These are phyloP conservation scores for Psidium guajava DNA, from an alignment of 345 rosid genomes.

Conservation along the genomic window DNA sequence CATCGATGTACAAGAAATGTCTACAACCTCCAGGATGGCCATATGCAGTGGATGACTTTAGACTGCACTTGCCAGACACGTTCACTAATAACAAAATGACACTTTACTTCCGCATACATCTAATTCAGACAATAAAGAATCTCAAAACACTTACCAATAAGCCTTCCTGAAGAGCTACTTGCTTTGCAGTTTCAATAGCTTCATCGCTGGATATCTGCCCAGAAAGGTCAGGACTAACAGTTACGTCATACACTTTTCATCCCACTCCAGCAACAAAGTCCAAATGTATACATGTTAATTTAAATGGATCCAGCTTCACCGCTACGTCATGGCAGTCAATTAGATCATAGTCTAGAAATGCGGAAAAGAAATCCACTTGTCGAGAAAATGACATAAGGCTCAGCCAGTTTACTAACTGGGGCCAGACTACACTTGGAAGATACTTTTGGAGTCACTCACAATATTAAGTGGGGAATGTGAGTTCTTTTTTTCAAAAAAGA, in stretches of 20 bases:
- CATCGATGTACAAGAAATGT: not conserved
- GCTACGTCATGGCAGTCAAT: not conserved
- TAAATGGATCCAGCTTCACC: not conserved
- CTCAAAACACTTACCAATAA: slow-evolving; percentile 58
- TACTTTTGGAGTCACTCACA: not conserved
- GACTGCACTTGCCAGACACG: not conserved
- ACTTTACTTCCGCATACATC: not conserved
- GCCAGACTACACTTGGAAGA: not conserved
- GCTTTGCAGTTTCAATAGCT: slow-evolving; percentile 93
- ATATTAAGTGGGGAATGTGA: not conserved
- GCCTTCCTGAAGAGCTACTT: slow-evolving; percentile 93
- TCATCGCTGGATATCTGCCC: slow-evolving; percentile 82
- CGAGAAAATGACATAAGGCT: not conserved
- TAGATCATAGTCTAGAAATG: not conserved
- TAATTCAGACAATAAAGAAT: not conserved
- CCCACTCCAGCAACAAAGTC: not conserved
- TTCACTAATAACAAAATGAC: not conserved
- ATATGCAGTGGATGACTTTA: not conserved
- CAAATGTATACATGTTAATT: not conserved
- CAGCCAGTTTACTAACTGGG: not conserved
- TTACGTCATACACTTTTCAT: not conserved
- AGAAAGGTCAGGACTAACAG: not conserved
- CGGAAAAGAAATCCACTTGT: not conserved
- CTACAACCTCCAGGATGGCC: not conserved
- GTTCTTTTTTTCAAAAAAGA: not conserved